Evolutionary conservation across 108 stramenopile species (phyloP).

Genomic region (Conticribra weissflogii): DNA sequence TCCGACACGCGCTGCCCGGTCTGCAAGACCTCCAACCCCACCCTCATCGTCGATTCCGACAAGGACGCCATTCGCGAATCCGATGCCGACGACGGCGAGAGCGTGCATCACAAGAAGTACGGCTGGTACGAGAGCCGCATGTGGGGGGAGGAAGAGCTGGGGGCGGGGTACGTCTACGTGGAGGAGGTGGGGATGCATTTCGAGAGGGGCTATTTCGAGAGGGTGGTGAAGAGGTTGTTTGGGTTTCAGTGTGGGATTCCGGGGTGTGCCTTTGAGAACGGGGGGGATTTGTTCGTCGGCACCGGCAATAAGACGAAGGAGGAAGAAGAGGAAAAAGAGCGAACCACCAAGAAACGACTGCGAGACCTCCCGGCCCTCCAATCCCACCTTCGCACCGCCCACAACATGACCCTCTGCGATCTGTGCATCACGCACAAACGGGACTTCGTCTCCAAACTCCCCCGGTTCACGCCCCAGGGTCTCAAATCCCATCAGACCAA

Average conservation of each 20-base stretch:
- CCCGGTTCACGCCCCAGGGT: conserved; percentile 65
- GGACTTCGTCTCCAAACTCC: conserved; percentile 74
- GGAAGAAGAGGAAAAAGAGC: conserved; percentile 12
- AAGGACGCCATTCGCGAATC: conserved; percentile 10
- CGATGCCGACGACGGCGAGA: neutral
- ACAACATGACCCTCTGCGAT: conserved; percentile 71
- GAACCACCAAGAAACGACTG: conserved; percentile 19
- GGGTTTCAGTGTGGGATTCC: conserved; percentile 59
- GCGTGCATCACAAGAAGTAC: conserved; percentile 31
- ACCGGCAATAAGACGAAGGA: conserved; percentile 4
- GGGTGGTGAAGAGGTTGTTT: conserved; percentile 65
- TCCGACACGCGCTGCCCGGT: conserved; percentile 77
- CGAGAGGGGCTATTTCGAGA: conserved; percentile 55
- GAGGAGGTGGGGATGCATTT: conserved; percentile 86
- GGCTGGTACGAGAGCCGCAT: conserved; percentile 67
- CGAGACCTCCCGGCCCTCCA: conserved; percentile 55
- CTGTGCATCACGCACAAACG: conserved; percentile 82
- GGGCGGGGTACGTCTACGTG: conserved; percentile 48
- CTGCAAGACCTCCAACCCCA: conserved; percentile 73
- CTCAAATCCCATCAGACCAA: conserved; percentile 68
- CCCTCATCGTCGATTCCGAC: conserved; percentile 83
- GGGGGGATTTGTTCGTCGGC: conserved; percentile 37
- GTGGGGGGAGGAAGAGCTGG: conserved; percentile 75
- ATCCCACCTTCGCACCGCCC: conserved; percentile 72
- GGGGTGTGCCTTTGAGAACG: conserved; percentile 46